Percentiles rank a stretch among this genome's conserved stretches.
phyloP scores from a whole-genome alignment of 2,329 filamentous ascomycete species.

The Helotiales sp. region DNA sequence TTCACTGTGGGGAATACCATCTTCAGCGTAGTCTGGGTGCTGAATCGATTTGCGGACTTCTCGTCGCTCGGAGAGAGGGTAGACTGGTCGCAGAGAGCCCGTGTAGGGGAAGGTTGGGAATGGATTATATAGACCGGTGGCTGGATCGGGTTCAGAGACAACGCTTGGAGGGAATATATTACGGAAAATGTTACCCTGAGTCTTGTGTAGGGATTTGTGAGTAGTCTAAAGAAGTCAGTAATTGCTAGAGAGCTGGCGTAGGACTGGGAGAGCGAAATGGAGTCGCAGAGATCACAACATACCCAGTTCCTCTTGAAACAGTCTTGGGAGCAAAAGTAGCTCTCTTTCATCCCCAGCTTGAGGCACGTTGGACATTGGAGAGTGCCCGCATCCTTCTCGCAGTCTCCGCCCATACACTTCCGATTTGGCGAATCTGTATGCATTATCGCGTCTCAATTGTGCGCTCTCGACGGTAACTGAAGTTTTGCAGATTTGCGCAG shows the following conservation, averaged over 20 bases:
- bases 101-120: slow-evolving; percentile 86
- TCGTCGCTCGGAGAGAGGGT: slow-evolving; percentile 73
- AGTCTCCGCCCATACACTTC: slow-evolving; percentile 80
- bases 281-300: slow-evolving; percentile 37
- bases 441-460: slow-evolving; percentile 15
- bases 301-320: slow-evolving; percentile 99
- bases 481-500: not conserved
- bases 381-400: slow-evolving; percentile 79
- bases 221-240: slow-evolving; percentile 55
- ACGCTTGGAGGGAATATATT: slow-evolving; percentile 75
- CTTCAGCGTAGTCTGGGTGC: slow-evolving; percentile 83
- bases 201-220: slow-evolving; percentile 85
- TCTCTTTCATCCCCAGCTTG: slow-evolving; percentile 83
- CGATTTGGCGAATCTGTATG: slow-evolving; percentile 53
- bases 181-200: slow-evolving; percentile 73
- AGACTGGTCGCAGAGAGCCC: slow-evolving; percentile 80
- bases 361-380: slow-evolving; percentile 95
- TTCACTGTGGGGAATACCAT: slow-evolving; percentile 70
- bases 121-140: slow-evolving; percentile 85
- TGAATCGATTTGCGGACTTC: slow-evolving; percentile 77
- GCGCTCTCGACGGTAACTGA: not conserved
- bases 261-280: not conserved
- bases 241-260: not conserved
- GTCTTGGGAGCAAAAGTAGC: slow-evolving; percentile 96
- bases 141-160: slow-evolving; percentile 89